These are phyloP conservation scores for Dendrobium huoshanense DNA, from an alignment of 106 monocot genomes.

Conservation along the genomic window DNA sequence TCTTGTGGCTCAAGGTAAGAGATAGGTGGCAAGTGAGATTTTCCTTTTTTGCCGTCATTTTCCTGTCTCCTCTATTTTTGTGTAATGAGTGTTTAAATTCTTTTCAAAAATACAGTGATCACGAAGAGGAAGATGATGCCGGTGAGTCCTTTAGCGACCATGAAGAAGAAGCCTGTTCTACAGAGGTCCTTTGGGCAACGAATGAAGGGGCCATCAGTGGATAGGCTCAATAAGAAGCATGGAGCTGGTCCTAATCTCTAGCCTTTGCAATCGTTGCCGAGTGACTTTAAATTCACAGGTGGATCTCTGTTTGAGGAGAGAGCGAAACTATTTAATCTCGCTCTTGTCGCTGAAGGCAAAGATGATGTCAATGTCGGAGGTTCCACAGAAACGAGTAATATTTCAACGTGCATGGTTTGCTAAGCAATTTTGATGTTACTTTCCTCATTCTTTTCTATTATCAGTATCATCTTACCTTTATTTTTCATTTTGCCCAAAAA, in stretches of 20 bases:
- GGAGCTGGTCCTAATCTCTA: slow-evolving; percentile 11
- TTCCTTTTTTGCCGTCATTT: too few species aligned
- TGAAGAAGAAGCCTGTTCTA: background rate
- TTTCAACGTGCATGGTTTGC: background rate
- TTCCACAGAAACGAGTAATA: background rate
- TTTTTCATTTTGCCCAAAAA: too few species aligned
- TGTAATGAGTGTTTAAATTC: too few species aligned
- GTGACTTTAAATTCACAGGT: slow-evolving; percentile 15
- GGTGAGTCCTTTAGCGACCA: background rate
- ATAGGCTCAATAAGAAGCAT: slow-evolving; percentile 8
- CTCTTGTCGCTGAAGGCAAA: background rate
- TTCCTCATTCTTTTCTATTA: background rate
- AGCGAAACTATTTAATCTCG: background rate
- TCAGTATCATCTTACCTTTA: too few species aligned
- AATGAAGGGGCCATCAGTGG: background rate
- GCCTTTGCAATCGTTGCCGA: slow-evolving; percentile 18
- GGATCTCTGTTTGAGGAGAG: background rate
- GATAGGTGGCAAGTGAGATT: too few species aligned
- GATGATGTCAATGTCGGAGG: background rate
- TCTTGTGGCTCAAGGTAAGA: too few species aligned
- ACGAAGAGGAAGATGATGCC: slow-evolving; percentile 14
- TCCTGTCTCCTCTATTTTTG: too few species aligned
- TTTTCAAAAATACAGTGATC: background rate
- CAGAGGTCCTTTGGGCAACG: background rate
- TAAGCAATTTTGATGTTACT: background rate